These are phyloP conservation scores for Boletellus deceptivus DNA, from an alignment of 1,284 basidiomycete genomes.

Conservation along the genomic window DNA sequence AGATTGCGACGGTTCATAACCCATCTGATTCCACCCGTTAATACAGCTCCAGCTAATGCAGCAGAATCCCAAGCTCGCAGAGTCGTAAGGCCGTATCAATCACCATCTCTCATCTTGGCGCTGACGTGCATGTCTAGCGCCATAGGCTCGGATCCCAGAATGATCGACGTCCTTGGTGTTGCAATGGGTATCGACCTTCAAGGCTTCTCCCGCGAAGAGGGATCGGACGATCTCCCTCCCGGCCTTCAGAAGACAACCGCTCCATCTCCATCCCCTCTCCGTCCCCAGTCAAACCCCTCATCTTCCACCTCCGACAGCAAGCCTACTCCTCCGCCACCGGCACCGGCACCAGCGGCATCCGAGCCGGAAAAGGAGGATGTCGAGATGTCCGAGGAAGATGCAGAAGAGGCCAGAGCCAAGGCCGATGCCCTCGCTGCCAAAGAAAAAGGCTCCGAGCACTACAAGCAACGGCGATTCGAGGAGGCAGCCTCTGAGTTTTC, in stretches of 20 bases:
- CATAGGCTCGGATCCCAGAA: constrained; percentile 76
- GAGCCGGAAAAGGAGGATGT: constrained; percentile 50
- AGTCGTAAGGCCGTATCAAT: constrained; percentile 38
- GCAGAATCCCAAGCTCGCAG: constrained; percentile 60
- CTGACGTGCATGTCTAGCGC: constrained; percentile 37
- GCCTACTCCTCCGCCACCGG: constrained; percentile 26
- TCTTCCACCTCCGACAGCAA: constrained; percentile 27
- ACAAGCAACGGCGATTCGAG: constrained; percentile 83
- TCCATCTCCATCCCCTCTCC: constrained; percentile 39
- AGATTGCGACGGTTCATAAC: background rate
- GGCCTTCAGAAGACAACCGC: constrained; percentile 42
- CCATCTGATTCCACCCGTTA: background rate
- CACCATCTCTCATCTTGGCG: background rate
- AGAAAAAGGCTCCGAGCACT: constrained; percentile 75
- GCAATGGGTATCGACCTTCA: constrained; percentile 94
- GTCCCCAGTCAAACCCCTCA: constrained; percentile 44
- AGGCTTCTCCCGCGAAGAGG: constrained; percentile 83
- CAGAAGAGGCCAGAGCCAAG: constrained; percentile 66
- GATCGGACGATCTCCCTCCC: constrained; percentile 77
- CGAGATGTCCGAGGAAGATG: constrained; percentile 59
- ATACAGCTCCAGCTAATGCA: constrained; percentile 58
- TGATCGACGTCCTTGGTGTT: constrained; percentile 92
- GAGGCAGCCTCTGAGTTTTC: constrained; percentile 72
- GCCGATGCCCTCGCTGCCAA: constrained; percentile 77
- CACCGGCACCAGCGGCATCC: constrained; percentile 28